Percentiles rank a stretch among this genome's conserved stretches.
Conservation (phyloP, 345 rosid genomes). For the Syzygium aqueum region DNA sequence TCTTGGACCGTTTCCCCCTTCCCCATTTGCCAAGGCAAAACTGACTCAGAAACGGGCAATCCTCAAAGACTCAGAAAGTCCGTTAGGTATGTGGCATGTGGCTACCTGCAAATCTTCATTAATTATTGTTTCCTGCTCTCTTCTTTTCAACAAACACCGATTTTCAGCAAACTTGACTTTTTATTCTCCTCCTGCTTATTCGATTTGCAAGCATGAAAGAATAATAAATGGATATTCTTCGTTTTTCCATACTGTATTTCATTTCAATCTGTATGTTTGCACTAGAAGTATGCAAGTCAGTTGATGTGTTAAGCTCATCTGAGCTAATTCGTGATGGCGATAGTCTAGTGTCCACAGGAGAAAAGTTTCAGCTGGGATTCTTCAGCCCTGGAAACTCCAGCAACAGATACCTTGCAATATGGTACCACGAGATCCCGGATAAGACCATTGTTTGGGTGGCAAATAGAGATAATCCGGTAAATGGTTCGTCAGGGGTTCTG, state of each 20-base stretch:
- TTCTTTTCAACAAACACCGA: neutral
- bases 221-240: neutral
- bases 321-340: neutral
- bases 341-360: neutral
- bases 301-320: neutral
- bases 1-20: neutral
- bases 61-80: neutral
- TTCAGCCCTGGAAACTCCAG: neutral
- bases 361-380: neutral
- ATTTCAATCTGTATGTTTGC: neutral
- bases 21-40: neutral
- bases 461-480: conserved; percentile 18
- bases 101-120: neutral
- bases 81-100: neutral
- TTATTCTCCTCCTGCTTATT: neutral
- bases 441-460: conserved; percentile 28
- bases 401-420: neutral
- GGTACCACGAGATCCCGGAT: neutral
- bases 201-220: neutral
- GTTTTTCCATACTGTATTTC: neutral
- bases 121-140: neutral
- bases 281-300: neutral
- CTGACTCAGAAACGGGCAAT: neutral
- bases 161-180: neutral
- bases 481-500: conserved; percentile 8